Evolutionary conservation across 2,329 filamentous ascomycete species (phyloP), one percentile per base, ranked within the genome.

Genomic region (Ophiostoma perfectum): DNA sequence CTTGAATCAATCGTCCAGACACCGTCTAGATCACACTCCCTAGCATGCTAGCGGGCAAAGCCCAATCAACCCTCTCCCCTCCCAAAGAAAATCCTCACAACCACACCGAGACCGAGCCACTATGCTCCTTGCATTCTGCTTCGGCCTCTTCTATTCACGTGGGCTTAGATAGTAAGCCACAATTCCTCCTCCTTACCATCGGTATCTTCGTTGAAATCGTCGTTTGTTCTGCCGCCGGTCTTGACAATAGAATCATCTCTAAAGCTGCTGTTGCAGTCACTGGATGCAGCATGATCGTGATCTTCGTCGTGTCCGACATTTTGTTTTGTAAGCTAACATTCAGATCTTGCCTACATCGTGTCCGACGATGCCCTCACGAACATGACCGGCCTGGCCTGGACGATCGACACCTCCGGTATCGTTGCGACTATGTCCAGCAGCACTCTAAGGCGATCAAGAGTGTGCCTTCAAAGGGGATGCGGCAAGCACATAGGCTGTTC

Each of bases 311-410:
- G 8, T n/a, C 3, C 11, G 52, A 45, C 3, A 8, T 14, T 6
- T 36, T 38, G 6, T 18, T 66, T 39, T 18, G 36, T 60, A 39
- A 27, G 55, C 27, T 60, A 60, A 60, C 27, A 60, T 60, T 60
- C 27, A 68, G 67, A 49, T 52, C 64, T 68, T 27, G 67, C 67
- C 16, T 68, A 68, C 49, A 9, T 68, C n/a, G 67, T 47, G 4
- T 38, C 67, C 16, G 49, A 60, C 18, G 18, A 27, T 2, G 55
- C 55, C 18, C 36, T 58, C 36, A 42, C 42, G 52, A 63, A 68
- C 64, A 18, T 66, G 52, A 68, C 67, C 55, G 55, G 64, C 44
- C 16, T 68, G 42, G 66, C 64, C 45, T 68, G 68, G 66, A 68
- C 63, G 12, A 67, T 70, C 38, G 68, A 70, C 66, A 58, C 66